Evolutionary conservation across 805 yeast species (phyloP).

Genomic region (Blastobotrys mokoenaii): DNA sequence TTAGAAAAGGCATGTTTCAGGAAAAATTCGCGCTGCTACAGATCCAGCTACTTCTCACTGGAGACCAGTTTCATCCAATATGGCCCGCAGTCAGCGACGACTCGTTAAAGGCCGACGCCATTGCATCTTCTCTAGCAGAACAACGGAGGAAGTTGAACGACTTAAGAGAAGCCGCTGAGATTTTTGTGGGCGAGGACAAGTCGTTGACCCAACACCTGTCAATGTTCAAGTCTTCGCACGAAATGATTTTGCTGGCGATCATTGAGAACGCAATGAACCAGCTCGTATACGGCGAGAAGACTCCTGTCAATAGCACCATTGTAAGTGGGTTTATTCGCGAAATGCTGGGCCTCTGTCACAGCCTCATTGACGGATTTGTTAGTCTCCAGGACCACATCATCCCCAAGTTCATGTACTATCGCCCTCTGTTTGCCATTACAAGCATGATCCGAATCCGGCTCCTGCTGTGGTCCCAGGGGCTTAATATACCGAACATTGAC

Average conservation of each 20-base stretch:
- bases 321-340: neutral
- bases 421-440: slow-evolving; percentile 17
- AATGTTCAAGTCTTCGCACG: neutral
- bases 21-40: neutral
- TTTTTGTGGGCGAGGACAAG: neutral
- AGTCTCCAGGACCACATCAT: neutral
- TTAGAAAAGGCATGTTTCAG: neutral
- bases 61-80: neutral
- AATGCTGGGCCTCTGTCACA: neutral
- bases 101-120: neutral
- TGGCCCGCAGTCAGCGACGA: too few species aligned
- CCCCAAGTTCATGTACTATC: slow-evolving; percentile 15
- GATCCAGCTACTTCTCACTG: neutral
- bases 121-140: neutral
- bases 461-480: slow-evolving; percentile 9
- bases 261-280: neutral
- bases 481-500: slow-evolving; percentile 15
- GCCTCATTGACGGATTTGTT: slow-evolving; percentile 1
- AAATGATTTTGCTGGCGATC: neutral
- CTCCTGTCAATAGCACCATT: neutral
- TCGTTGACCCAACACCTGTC: neutral
- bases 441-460: slow-evolving; percentile 13
- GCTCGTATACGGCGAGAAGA: neutral
- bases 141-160: neutral
- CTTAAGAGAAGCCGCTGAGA: too few species aligned